Conservation (phyloP, 495 filamentous ascomycete genomes). For the Cryomyces minteri region DNA sequence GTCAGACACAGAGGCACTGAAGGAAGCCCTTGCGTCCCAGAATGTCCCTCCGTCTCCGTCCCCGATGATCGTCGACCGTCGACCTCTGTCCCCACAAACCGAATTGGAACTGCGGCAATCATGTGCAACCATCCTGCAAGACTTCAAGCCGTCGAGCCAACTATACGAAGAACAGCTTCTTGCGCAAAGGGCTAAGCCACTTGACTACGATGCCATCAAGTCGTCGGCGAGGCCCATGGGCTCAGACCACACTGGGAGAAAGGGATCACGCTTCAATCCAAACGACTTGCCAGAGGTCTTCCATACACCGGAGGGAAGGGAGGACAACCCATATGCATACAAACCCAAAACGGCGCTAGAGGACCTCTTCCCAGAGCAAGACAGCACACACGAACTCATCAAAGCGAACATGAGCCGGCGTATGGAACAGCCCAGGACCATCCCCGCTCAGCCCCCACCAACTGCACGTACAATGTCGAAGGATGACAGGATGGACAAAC, state of each 20-base stretch:
- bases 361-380: slow-evolving; percentile 1
- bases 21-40: slow-evolving; percentile 8
- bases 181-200: neutral
- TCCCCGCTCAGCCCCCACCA: neutral
- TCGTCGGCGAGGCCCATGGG: neutral
- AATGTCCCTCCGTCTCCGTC: slow-evolving; percentile 11
- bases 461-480: neutral
- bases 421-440: neutral
- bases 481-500: neutral
- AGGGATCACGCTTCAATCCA: neutral
- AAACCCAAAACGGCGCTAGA: slow-evolving; percentile 2
- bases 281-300: too few species aligned
- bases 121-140: slow-evolving; percentile 17
- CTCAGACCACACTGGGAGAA: neutral
- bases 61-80: slow-evolving; percentile 15
- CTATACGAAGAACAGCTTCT: slow-evolving; percentile 8
- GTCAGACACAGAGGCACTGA: slow-evolving; percentile 3
- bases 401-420: slow-evolving; percentile 10
- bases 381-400: slow-evolving; percentile 1
- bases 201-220: neutral
- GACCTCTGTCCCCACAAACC: slow-evolving; percentile 10
- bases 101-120: slow-evolving; percentile 19
- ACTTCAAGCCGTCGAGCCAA: slow-evolving; percentile 19
- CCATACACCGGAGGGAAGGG: too few species aligned
- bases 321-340: neutral